A percentile compares a stretch with the other conserved stretches of the same genome.
These are phyloP conservation scores for Trifolium pratense DNA, from an alignment of 306 rosid genomes.

Conservation along the genomic window DNA sequence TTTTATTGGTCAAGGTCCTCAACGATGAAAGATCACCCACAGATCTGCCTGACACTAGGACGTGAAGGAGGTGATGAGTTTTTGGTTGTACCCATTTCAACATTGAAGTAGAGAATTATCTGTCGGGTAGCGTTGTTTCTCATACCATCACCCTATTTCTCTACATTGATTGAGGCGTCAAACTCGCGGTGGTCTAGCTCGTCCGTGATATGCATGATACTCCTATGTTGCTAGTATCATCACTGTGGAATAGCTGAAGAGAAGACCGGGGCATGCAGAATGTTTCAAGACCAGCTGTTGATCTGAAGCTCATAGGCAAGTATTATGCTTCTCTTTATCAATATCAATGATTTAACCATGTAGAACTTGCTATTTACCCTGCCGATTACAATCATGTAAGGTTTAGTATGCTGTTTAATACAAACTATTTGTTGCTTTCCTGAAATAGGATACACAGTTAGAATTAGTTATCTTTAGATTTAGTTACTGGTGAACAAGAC, in stretches of 20 bases:
- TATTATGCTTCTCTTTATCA: conserved; percentile 56
- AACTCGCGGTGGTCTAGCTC: conserved; percentile 43
- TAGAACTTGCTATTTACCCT: conserved; percentile 53
- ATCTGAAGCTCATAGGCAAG: conserved; percentile 72
- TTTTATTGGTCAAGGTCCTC: conserved; percentile 41
- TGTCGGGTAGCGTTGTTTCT: conserved; percentile 36
- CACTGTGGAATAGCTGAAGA: conserved; percentile 51
- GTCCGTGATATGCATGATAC: conserved; percentile 38
- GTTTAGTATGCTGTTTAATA: conserved; percentile 47
- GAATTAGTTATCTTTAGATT: conserved; percentile 35
- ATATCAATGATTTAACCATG: conserved; percentile 52
- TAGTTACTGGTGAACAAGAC: conserved; percentile 35
- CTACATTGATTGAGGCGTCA: not conserved
- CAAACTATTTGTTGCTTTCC: conserved; percentile 32
- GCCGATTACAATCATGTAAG: conserved; percentile 49
- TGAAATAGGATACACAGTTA: conserved; percentile 25
- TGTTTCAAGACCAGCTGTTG: conserved; percentile 52
- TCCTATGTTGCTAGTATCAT: conserved; percentile 41
- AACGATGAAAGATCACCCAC: conserved; percentile 33
- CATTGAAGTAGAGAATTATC: conserved; percentile 33
- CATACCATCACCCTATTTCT: conserved; percentile 33
- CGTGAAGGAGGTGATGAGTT: conserved; percentile 23
- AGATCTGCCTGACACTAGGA: conserved; percentile 33
- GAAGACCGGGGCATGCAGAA: conserved; percentile 43
- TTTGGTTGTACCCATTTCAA: conserved; percentile 25